Percentiles rank a stretch among this genome's conserved stretches.
phyloP scores from a whole-genome alignment of 129 eudicot species.

The Chrysanthemum lavandulifolium region DNA sequence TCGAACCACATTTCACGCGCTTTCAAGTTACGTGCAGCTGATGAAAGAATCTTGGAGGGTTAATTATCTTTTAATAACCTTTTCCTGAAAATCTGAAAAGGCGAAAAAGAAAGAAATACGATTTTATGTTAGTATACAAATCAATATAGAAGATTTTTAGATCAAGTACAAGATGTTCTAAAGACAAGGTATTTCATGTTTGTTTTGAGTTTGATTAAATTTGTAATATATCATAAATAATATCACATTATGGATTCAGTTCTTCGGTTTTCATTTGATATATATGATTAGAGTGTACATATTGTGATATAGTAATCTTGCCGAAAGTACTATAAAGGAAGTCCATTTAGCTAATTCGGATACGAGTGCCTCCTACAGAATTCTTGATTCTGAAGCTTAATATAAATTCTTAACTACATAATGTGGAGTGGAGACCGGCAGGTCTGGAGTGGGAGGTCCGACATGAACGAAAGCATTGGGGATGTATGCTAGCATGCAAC shows the following conservation, averaged over 20 bases:
- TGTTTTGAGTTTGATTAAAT: conserved; percentile 21
- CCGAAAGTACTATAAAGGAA: too few species aligned
- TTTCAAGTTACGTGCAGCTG: not conserved
- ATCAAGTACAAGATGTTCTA: conserved; percentile 27
- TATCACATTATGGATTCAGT: not conserved
- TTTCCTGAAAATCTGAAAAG: conserved; percentile 8
- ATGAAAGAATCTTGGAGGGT: conserved; percentile 24
- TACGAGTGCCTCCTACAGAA: too few species aligned
- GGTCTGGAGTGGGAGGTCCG: too few species aligned
- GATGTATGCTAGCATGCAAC: too few species aligned
- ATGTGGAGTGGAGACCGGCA: too few species aligned
- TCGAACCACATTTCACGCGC: conserved; percentile 4
- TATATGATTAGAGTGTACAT: too few species aligned
- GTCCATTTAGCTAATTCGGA: too few species aligned
- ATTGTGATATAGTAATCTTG: too few species aligned
- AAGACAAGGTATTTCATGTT: conserved; percentile 14
- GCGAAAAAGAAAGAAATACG: not conserved
- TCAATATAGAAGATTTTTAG: conserved; percentile 34
- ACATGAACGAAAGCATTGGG: too few species aligned
- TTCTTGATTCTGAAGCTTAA: too few species aligned
- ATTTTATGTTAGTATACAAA: conserved; percentile 27
- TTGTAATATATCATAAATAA: conserved; percentile 13
- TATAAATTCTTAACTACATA: too few species aligned
- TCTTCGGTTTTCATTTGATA: not conserved
- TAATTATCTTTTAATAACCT: conserved; percentile 13